A percentile compares a stretch with the other conserved stretches of the same genome.
These are phyloP conservation scores for Leishmania braziliensis DNA, from an alignment of 208 protist species.

Conservation along the genomic window DNA sequence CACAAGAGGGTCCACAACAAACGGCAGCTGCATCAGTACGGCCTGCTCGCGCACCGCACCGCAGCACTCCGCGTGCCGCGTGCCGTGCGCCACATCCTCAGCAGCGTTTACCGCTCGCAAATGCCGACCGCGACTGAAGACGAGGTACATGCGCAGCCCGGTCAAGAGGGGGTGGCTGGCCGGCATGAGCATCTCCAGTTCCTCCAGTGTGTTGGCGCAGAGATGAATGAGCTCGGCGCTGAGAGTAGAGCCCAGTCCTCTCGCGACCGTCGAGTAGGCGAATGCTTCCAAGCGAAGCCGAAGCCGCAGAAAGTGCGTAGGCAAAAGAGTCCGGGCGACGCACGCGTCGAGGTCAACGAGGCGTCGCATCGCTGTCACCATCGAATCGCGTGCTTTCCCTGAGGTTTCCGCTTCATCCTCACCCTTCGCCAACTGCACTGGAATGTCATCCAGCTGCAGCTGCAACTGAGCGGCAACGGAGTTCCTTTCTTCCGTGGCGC, in stretches of 20 bases:
- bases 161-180: slow-evolving; percentile 64
- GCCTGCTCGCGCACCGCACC: slow-evolving; percentile 64
- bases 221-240: slow-evolving; percentile 47
- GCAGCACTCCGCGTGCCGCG: slow-evolving; percentile 52
- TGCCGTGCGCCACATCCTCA: slow-evolving; percentile 19
- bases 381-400: slow-evolving; percentile 1
- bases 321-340: slow-evolving; percentile 31
- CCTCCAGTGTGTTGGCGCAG: slow-evolving; percentile 50
- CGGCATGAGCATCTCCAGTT: slow-evolving; percentile 56
- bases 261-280: slow-evolving; percentile 35
- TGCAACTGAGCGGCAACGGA: slow-evolving; percentile 8
- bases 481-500: not conserved
- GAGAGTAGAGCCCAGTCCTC: slow-evolving; percentile 31
- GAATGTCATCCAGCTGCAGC: slow-evolving; percentile 14
- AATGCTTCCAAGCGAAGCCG: slow-evolving; percentile 51
- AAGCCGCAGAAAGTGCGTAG: slow-evolving; percentile 62
- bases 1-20: slow-evolving; percentile 56
- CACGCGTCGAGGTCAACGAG: slow-evolving; percentile 56
- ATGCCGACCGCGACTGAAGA: slow-evolving; percentile 60
- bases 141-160: slow-evolving; percentile 70
- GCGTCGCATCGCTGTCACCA: slow-evolving; percentile 30
- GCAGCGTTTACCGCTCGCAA: slow-evolving; percentile 26
- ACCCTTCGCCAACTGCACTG: not conserved
- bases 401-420: not conserved
- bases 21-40: slow-evolving; percentile 52